phyloP scores from a whole-genome alignment of 805 yeast species.

The Ogataea sp. region DNA sequence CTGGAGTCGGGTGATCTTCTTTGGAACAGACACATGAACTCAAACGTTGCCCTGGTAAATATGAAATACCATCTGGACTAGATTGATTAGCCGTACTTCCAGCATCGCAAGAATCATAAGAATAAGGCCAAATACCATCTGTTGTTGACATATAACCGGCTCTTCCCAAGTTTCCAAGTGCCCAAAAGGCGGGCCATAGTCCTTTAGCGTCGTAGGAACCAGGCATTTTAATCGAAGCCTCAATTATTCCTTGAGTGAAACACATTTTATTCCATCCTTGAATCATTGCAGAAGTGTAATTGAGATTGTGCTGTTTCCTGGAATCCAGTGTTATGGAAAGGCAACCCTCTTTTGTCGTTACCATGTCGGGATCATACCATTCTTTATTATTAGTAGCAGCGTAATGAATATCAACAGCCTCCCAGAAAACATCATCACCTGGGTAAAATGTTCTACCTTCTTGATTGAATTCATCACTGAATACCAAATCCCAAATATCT shows the following conservation, averaged over 20 bases:
- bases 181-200: constrained; percentile 96
- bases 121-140: constrained; percentile 94
- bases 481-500: constrained; percentile 64
- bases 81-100: constrained; percentile 95
- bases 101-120: constrained; percentile 81
- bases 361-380: constrained; percentile 94
- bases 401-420: constrained; percentile 76
- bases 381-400: constrained; percentile 86
- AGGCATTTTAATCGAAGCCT: constrained; percentile 71
- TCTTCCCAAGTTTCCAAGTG: constrained; percentile 87
- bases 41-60: constrained; percentile 76
- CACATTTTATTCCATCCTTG: constrained; percentile 92
- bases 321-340: constrained; percentile 71
- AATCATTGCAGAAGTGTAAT: constrained; percentile 84
- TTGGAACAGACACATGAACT: constrained; percentile 73
- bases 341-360: constrained; percentile 67
- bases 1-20: constrained; percentile 82
- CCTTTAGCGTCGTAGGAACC: constrained; percentile 74
- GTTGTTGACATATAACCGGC: constrained; percentile 85
- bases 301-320: constrained; percentile 65
- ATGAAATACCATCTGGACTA: constrained; percentile 81
- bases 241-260: constrained; percentile 76
- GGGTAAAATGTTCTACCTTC: constrained; percentile 87
- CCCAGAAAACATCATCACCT: constrained; percentile 89
- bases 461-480: constrained; percentile 84